Base-by-base conservation (phyloP, 371 early-diverging fungal species). In the Mortierella sp. region DNA sequence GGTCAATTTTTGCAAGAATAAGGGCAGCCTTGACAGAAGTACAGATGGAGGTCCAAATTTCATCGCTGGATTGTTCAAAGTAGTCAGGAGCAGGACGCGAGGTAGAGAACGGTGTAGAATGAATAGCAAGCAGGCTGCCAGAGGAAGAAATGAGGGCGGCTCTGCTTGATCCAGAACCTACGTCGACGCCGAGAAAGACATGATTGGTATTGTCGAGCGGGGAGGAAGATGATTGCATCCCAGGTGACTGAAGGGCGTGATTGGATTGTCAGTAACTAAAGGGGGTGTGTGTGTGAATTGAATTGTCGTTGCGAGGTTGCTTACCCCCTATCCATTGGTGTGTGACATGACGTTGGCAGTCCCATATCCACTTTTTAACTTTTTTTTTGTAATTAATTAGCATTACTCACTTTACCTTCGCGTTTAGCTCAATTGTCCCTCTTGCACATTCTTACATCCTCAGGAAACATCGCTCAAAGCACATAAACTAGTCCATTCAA, bases 121-220 rank as follows among this genome's bases (percentile, higher is more conserved):
- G 81, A 5, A 88, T 88, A 60, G 80, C 85, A n/a, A 87, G 70
- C 3, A 93, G 73, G 22, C 75, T 71, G 6, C 93, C 93, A 5
- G 85, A 55, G 10, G 64, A 61, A 54, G 88, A 83, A 55, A 91
- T 87, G 26, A 93, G 83, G 9, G 87, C 89, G 7, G 92, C 90
- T 28, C 93, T 86, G 28, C 88, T 90, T 28, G 89, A 89, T 23
- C 91, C 87, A 19, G 92, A 91, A 23, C 93, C 93, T 26, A 92
- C 92, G 68, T 93, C 93, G 35, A 93, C 87, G 49, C 93, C 93
- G 31, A 93, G 83, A 73, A 85, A 93, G 51, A 74, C 65, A 32
- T 61, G 54, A 57, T 53, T 26, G 45, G 13, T 31, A 47, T 29
- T 28, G 66, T 34, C 37, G 15, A 17, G 19, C 29, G 56, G 13